Percentiles rank a stretch among this genome's conserved stretches.
These are phyloP conservation scores for Imleria badia DNA, from an alignment of 768 basidiomycete genomes.

Conservation along the genomic window DNA sequence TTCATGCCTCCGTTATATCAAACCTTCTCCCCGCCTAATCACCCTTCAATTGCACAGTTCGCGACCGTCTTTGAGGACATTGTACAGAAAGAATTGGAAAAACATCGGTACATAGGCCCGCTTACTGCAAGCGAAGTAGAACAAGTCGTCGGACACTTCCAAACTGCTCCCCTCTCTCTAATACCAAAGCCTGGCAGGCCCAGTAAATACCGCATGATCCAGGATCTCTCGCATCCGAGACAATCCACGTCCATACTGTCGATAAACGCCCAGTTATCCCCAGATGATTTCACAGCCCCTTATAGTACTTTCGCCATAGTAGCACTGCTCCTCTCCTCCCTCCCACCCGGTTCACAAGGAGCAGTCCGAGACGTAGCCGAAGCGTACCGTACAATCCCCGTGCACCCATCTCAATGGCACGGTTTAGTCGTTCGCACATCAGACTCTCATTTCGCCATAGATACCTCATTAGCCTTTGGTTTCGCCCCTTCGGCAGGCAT, in stretches of 20 bases:
- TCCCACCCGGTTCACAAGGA: background rate
- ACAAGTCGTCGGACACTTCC: constrained; percentile 25
- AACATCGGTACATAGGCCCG: background rate
- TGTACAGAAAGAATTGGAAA: background rate
- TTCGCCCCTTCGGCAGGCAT: constrained; percentile 19
- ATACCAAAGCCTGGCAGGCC: background rate
- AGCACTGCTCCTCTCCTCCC: background rate
- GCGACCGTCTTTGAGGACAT: no score
- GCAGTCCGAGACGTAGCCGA: background rate
- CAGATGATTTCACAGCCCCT: background rate
- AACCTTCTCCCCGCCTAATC: no score
- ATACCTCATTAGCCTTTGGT: constrained; percentile 30
- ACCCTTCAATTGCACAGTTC: no score
- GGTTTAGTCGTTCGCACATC: constrained; percentile 27
- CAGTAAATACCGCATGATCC: no score
- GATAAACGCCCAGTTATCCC: constrained; percentile 34
- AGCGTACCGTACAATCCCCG: constrained; percentile 26
- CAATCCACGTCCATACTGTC: background rate
- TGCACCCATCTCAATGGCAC: constrained; percentile 37
- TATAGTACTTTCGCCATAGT: constrained; percentile 1
- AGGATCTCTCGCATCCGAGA: no score
- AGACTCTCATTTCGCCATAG: constrained; percentile 1
- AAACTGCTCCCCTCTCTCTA: constrained; percentile 28
- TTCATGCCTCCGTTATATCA: no score
- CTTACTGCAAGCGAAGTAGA: constrained; percentile 17